Percentiles rank a stretch among this genome's conserved stretches.
These are phyloP conservation scores for Microascus cirrosus DNA, from an alignment of 2,329 filamentous ascomycete species.

Conservation along the genomic window DNA sequence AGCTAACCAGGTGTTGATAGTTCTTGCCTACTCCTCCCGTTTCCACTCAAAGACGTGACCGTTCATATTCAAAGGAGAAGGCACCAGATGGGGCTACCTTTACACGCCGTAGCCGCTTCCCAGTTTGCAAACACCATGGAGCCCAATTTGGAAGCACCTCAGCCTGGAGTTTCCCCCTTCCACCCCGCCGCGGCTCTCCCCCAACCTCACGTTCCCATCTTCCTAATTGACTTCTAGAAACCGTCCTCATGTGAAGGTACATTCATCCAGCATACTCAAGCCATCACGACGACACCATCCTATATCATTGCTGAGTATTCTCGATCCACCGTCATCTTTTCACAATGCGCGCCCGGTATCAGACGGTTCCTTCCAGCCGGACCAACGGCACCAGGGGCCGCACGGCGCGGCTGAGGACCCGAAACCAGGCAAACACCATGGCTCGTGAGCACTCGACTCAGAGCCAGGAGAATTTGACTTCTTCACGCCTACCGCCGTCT, in stretches of 20 bases:
- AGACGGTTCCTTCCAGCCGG: background rate
- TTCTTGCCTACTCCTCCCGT: too few relatives aligned
- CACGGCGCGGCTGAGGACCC: background rate
- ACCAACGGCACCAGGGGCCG: background rate
- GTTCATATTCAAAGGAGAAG: too few relatives aligned
- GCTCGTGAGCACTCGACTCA: background rate
- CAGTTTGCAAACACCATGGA: too few relatives aligned
- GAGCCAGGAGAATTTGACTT: background rate
- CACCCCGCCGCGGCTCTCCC: too few relatives aligned
- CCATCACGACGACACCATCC: background rate
- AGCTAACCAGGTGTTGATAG: too few relatives aligned
- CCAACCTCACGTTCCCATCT: too few relatives aligned
- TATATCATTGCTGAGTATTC: background rate
- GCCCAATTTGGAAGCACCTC: too few relatives aligned
- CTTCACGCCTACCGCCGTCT: background rate
- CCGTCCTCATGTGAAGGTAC: background rate
- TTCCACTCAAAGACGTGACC: too few relatives aligned
- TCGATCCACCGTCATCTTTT: background rate
- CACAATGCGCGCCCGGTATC: background rate
- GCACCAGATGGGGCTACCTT: too few relatives aligned
- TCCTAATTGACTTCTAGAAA: background rate
- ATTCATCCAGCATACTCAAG: background rate
- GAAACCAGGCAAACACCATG: background rate
- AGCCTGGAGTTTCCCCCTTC: too few relatives aligned
- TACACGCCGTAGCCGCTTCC: too few relatives aligned